Conservation (phyloP, 352 stramenopile genomes). For the Peronospora belbahrii region DNA sequence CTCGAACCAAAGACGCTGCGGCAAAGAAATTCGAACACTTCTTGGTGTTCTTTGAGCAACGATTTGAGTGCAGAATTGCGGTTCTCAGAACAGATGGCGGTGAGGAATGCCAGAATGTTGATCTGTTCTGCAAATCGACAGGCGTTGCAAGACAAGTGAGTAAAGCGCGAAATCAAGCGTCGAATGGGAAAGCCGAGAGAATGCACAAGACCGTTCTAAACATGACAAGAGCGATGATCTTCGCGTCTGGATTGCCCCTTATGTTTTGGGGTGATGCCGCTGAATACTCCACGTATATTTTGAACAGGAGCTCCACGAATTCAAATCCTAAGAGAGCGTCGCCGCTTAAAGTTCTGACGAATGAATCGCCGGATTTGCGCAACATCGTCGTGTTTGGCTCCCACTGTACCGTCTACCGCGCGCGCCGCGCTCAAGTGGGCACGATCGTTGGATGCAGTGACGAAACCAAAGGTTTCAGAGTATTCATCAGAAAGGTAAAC, state of each 20-base stretch:
- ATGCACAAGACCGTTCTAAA: no score
- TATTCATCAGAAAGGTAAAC: not conserved
- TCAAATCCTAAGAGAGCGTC: conserved; percentile 4
- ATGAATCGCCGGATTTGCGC: not conserved
- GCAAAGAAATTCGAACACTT: conserved; percentile 1
- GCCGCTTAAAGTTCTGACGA: no score
- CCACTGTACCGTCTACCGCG: conserved; percentile 5
- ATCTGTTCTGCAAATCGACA: no score
- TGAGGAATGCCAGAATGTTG: no score
- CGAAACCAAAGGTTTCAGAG: conserved; percentile 10
- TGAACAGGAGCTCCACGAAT: conserved; percentile 17
- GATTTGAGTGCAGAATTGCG: not conserved
- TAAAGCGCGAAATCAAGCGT: no score
- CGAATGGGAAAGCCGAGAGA: no score
- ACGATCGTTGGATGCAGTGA: conserved; percentile 12
- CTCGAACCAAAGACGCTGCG: no score
- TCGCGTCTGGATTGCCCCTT: conserved; percentile 14
- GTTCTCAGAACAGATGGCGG: conserved; percentile 19
- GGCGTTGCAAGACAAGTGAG: no score
- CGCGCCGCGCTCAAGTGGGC: not conserved
- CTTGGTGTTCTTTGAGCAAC: not conserved
- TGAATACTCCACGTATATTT: conserved; percentile 17
- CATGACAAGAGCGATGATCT: conserved; percentile 12
- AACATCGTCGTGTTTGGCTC: conserved; percentile 13
- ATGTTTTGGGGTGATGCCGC: conserved; percentile 22